Base-by-base conservation (phyloP, 2,329 filamentous ascomycete species). In the Colletotrichum musae region DNA sequence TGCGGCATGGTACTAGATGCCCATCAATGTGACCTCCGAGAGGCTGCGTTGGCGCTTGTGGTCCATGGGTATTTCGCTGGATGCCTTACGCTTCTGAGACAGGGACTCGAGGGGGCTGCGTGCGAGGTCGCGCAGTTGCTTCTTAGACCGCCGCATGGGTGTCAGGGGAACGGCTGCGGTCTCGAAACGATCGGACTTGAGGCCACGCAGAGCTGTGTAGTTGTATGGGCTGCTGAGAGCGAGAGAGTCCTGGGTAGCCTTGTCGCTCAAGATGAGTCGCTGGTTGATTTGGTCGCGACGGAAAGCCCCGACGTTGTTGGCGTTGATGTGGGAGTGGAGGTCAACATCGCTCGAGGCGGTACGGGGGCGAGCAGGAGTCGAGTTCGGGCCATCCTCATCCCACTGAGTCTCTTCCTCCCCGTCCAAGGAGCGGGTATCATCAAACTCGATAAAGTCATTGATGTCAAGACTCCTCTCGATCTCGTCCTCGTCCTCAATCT, bases 271-370 rank as follows among this genome's bases (percentile, higher is more conserved):
- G 68, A 90, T 88, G 69, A 90, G 82, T 73, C 89, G 86, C 76
- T 88, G 86, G 76, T 89, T 88, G 83, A 84, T 89, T 77, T 88
- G 90, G 78, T 88, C 91, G 72, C 85, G 89, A 64, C 93, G 93
- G 85, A 96, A 97, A 1, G 93, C 92, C 45, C 92, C 92, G 43
- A 96, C 93, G 15, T 92, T 89, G 65, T 91, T 88, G 9, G 86
- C 80, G 68, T 89, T 88, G 72, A 89, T 88, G 74, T 92, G 90
- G 47, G 94, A 89, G 12, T 80, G 77, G 9, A 83, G 77, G 45
- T 85, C 81, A 18, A 79, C 78, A 71, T 89, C 85, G 75, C 84
- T 84, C 36, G 81, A 79, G 45, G 84, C 80, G 43, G 85, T 86
- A n/a, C 80, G 81, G 32, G 84, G 83, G 21, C 87, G 84, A 3